Evolutionary conservation across 805 yeast species (phyloP).

Genomic region (Groenewaldozyma tartarivorans): DNA sequence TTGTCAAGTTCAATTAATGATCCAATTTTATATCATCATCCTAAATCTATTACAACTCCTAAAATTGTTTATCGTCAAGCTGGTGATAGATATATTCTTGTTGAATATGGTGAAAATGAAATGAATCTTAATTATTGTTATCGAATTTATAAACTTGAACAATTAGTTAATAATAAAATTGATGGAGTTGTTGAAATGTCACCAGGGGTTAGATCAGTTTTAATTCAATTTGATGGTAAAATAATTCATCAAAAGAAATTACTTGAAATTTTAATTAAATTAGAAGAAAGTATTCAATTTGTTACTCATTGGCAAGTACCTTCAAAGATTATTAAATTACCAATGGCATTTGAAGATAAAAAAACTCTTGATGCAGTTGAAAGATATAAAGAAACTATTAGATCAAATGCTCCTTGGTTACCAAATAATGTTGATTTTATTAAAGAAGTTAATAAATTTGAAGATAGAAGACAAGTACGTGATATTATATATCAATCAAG

Average conservation of each 20-base stretch:
- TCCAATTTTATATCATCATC: constrained; percentile 56
- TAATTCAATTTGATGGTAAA: constrained; percentile 70
- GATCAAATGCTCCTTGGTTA: constrained; percentile 92
- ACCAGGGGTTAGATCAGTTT: constrained; percentile 91
- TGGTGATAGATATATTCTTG: constrained; percentile 86
- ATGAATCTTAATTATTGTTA: constrained; percentile 81
- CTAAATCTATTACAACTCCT: constrained; percentile 45
- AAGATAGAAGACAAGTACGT: constrained; percentile 58
- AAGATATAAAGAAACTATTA: constrained; percentile 87
- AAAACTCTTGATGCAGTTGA: constrained; percentile 82
- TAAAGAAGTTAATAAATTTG: constrained; percentile 75
- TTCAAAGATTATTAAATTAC: constrained; percentile 73
- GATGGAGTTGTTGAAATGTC: constrained; percentile 89
- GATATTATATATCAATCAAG: constrained; percentile 84
- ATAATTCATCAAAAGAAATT: constrained; percentile 52
- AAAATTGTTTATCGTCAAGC: constrained; percentile 86
- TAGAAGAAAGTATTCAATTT: constrained; percentile 65
- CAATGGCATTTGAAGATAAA: constrained; percentile 94
- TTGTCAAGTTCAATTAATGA: constrained; percentile 22
- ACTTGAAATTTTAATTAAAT: constrained; percentile 55
- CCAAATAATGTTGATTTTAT: constrained; percentile 96
- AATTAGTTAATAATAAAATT: constrained; percentile 59
- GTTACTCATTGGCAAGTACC: constrained; percentile 78
- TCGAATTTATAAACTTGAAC: constrained; percentile 75
- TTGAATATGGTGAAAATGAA: constrained; percentile 84